Percentiles rank a stretch among this genome's conserved stretches.
These are phyloP conservation scores for Suhomyces taliae DNA, from an alignment of 1,139 yeast genomes.

Conservation along the genomic window DNA sequence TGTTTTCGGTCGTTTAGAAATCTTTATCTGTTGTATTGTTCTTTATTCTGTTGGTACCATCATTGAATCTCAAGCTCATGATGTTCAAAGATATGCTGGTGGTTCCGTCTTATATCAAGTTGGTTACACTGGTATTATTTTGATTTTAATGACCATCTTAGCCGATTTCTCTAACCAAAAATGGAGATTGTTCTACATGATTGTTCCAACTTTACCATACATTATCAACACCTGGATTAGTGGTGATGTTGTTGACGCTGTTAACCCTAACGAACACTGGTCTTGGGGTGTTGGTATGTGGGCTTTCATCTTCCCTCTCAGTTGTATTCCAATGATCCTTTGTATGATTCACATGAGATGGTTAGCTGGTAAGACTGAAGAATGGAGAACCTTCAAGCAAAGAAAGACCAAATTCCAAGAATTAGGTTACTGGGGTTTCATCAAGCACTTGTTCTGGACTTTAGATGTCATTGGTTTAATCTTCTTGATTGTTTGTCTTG, in stretches of 20 bases:
- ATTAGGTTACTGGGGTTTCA: slow-evolving; percentile 23
- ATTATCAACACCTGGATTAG: slow-evolving; percentile 26
- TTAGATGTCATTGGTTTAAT: slow-evolving; percentile 37
- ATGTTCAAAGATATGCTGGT: slow-evolving; percentile 23
- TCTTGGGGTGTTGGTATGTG: slow-evolving; percentile 40
- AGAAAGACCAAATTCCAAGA: slow-evolving; percentile 24
- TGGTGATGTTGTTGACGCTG: slow-evolving; percentile 19
- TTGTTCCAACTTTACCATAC: slow-evolving; percentile 23
- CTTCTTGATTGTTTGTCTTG: slow-evolving; percentile 31
- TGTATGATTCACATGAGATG: slow-evolving; percentile 37
- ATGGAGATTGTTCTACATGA: slow-evolving; percentile 23
- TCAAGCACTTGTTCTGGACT: slow-evolving; percentile 33
- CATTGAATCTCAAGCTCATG: slow-evolving; percentile 24
- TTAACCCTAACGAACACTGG: slow-evolving; percentile 20
- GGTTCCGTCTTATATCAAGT: slow-evolving; percentile 25
- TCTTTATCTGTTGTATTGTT: slow-evolving; percentile 18
- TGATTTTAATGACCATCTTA: slow-evolving; percentile 19
- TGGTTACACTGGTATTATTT: slow-evolving; percentile 23
- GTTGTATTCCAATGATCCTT: slow-evolving; percentile 32
- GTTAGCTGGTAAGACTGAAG: slow-evolving; percentile 34
- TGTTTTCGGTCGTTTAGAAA: slow-evolving; percentile 23
- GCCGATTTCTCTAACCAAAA: slow-evolving; percentile 23
- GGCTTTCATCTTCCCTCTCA: slow-evolving; percentile 42
- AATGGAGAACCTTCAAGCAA: slow-evolving; percentile 30
- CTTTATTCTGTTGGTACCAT: slow-evolving; percentile 24